Conservation (phyloP, 176 grass and related monocot genomes). For the barley (Hordeum vulgare) region DNA sequence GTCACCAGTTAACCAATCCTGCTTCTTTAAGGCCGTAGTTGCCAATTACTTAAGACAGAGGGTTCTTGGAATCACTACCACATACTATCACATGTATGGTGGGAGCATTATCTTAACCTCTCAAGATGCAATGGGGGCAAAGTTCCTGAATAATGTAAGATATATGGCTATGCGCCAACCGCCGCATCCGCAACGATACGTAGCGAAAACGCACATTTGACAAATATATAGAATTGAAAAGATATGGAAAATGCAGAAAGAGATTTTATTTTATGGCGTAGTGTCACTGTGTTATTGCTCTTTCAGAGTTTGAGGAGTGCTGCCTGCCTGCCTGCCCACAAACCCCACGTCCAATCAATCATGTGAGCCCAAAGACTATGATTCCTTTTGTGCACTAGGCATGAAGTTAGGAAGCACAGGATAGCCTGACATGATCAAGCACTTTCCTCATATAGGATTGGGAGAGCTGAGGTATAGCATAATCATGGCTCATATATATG, state of each 20-base stretch:
- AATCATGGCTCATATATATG: conserved; percentile 7
- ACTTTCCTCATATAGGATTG: conserved; percentile 2
- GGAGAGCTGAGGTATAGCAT: not conserved
- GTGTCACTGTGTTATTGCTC: conserved; percentile 9
- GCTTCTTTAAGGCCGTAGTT: conserved; percentile 25
- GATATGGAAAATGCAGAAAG: conserved; percentile 8
- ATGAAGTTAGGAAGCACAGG: not conserved
- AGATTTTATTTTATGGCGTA: conserved; percentile 20
- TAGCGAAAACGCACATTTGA: conserved; percentile 13
- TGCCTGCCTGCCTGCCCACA: conserved; percentile 2
- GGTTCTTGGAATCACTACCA: conserved; percentile 32
- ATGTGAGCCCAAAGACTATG: not conserved
- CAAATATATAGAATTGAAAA: not conserved
- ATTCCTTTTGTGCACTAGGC: conserved; percentile 10
- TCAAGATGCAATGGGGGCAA: not conserved
- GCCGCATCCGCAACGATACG: conserved; percentile 7
- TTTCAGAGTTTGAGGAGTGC: conserved; percentile 25
- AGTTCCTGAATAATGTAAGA: conserved; percentile 5
- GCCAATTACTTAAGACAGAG: not conserved
- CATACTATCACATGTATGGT: conserved; percentile 10
- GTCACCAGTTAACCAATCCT: conserved; percentile 19
- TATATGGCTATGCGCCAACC: not conserved
- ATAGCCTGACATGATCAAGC: not conserved
- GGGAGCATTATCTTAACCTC: conserved; percentile 11
- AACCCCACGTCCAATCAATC: conserved; percentile 5